Evolutionary conservation across 1,284 basidiomycete species (phyloP).

Genomic region (Leccinum holopus): DNA sequence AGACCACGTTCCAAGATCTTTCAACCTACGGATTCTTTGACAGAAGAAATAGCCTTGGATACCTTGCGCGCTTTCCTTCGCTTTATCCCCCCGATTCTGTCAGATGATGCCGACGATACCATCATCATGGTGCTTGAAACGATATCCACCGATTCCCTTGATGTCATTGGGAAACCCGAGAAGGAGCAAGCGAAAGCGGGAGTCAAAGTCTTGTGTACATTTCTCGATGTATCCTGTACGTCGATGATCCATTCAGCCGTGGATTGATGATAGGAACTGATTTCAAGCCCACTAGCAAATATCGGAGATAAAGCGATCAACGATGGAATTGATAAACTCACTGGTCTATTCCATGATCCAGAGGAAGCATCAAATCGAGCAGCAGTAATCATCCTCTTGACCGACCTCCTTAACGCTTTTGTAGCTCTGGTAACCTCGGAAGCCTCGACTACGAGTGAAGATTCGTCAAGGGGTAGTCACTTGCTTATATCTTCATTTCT

Average conservation of each 20-base stretch:
- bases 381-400: slow-evolving; percentile 62
- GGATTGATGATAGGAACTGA: slow-evolving; percentile 5
- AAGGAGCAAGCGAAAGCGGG: slow-evolving; percentile 88
- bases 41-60: slow-evolving; percentile 71
- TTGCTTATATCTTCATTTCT: slow-evolving; percentile 40
- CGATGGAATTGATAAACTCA: slow-evolving; percentile 69
- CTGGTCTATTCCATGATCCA: slow-evolving; percentile 74
- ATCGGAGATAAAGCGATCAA: slow-evolving; percentile 68
- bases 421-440: slow-evolving; percentile 28
- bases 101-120: slow-evolving; percentile 39
- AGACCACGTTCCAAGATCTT: slow-evolving; percentile 62
- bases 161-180: slow-evolving; percentile 82
- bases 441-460: not conserved
- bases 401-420: slow-evolving; percentile 55
- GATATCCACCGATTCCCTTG: slow-evolving; percentile 78
- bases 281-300: slow-evolving; percentile 49
- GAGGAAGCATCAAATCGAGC: slow-evolving; percentile 75
- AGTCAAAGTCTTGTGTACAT: slow-evolving; percentile 74
- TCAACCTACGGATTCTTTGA: slow-evolving; percentile 78
- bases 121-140: slow-evolving; percentile 65
- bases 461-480: not conserved
- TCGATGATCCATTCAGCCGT: slow-evolving; percentile 18
- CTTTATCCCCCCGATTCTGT: slow-evolving; percentile 59
- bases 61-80: slow-evolving; percentile 70
- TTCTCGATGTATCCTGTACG: slow-evolving; percentile 76